phyloP scores from a whole-genome alignment of 2,329 filamentous ascomycete genomes.

The Claviceps monticola region DNA sequence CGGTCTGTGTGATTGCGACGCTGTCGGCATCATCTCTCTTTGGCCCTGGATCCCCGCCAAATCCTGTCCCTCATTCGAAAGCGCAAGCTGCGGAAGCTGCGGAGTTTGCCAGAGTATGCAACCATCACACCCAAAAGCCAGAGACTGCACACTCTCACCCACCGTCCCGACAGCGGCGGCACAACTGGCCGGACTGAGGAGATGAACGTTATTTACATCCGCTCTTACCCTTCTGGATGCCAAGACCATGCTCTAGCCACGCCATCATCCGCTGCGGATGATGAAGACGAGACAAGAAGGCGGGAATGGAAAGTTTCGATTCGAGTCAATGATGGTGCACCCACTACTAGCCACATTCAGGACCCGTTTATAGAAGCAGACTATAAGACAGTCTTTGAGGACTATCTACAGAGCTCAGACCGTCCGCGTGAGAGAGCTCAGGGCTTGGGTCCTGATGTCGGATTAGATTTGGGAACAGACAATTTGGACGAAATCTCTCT shows the following conservation, averaged over 20 bases:
- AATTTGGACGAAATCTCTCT: conserved; percentile 5
- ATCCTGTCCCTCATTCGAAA: conserved; percentile 1
- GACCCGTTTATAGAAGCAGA: conserved; percentile 14
- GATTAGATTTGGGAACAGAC: neutral
- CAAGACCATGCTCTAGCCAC: conserved; percentile 3
- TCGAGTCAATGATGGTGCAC: conserved; percentile 9
- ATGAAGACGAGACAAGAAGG: conserved; percentile 3
- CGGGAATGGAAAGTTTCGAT: conserved; percentile 13
- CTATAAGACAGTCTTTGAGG: conserved; percentile 14
- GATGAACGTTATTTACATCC: conserved; percentile 12
- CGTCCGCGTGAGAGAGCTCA: conserved; percentile 10
- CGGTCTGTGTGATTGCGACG: neutral
- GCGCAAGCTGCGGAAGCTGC: conserved; percentile 2
- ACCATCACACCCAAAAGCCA: conserved; percentile 1
- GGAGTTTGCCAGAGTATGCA: conserved; percentile 5
- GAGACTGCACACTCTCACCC: conserved; percentile 2
- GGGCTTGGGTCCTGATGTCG: conserved; percentile 6
- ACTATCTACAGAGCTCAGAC: conserved; percentile 14
- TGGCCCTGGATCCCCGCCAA: conserved; percentile 1
- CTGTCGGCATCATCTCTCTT: neutral
- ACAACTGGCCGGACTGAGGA: conserved; percentile 5
- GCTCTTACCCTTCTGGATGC: conserved; percentile 6
- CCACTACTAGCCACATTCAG: conserved; percentile 7
- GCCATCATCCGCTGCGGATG: neutral
- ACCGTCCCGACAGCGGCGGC: neutral